These are phyloP conservation scores for Stemphylium beticola DNA, from an alignment of 2,329 filamentous ascomycete genomes.

Conservation along the genomic window DNA sequence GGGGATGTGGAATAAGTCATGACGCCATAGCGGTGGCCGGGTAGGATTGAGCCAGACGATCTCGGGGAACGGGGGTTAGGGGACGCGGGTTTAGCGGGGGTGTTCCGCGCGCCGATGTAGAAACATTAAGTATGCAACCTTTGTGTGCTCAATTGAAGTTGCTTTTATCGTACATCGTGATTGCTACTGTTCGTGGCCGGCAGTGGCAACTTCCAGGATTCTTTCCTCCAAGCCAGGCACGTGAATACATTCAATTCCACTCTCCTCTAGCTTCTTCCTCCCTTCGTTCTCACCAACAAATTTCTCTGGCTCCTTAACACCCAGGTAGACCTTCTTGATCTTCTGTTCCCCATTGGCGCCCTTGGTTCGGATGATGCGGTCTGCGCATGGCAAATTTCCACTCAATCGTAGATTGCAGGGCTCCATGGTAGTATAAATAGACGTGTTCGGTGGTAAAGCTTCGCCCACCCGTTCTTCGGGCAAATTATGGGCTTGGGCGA, in stretches of 20 bases:
- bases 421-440: conserved; percentile 93
- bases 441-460: conserved; percentile 60
- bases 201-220: conserved; percentile 81
- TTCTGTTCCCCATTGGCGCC: conserved; percentile 56
- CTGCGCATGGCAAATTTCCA: conserved; percentile 77
- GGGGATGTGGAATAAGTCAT: conserved; percentile 26
- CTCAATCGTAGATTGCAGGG: conserved; percentile 77
- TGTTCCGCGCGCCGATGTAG: not conserved
- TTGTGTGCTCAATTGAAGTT: not conserved
- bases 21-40: conserved; percentile 28
- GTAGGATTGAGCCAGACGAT: conserved; percentile 13
- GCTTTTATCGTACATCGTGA: not conserved
- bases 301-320: conserved; percentile 85
- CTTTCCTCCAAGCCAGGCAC: conserved; percentile 78
- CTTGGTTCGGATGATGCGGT: conserved; percentile 70
- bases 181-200: conserved; percentile 67
- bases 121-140: too few relatives aligned
- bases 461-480: conserved; percentile 62
- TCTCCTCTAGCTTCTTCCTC: conserved; percentile 69
- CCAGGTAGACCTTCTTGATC: conserved; percentile 82
- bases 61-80: conserved; percentile 7
- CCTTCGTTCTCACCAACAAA: conserved; percentile 87
- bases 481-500: conserved; percentile 49
- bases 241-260: conserved; percentile 75
- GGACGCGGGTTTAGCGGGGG: too few relatives aligned